phyloP scores from a whole-genome alignment of 2,329 filamentous ascomycete species.

The Neopestalotiopsis rosae region DNA sequence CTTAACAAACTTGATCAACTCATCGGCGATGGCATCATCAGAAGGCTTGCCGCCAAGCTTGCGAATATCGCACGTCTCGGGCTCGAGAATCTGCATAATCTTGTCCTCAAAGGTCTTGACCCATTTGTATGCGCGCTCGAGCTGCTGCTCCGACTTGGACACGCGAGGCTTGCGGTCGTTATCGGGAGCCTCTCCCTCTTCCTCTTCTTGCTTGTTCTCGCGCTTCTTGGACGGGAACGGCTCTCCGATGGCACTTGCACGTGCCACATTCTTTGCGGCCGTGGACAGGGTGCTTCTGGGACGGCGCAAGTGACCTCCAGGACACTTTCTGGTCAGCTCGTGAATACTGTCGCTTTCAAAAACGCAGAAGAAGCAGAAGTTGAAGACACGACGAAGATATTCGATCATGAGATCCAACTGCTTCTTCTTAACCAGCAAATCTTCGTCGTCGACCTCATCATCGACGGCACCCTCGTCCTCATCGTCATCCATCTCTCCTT shows the following conservation, averaged over 20 bases:
- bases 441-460: conserved; percentile 88
- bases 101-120: conserved; percentile 99
- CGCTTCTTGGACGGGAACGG: conserved; percentile 85
- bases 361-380: conserved; percentile 99
- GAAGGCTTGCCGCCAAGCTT: conserved; percentile 89
- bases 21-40: conserved; percentile 86
- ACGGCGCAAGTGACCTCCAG: conserved; percentile 93
- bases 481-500: conserved; percentile 75
- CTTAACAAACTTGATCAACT: conserved; percentile 86
- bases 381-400: conserved; percentile 94
- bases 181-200: conserved; percentile 68
- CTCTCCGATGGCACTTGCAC: conserved; percentile 81
- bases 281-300: conserved; percentile 85
- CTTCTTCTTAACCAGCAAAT: conserved; percentile 92
- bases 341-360: conserved; percentile 98
- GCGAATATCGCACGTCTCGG: conserved; percentile 82
- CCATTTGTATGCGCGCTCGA: conserved; percentile 97
- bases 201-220: conserved; percentile 65
- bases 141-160: conserved; percentile 85
- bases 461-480: conserved; percentile 80
- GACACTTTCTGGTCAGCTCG: conserved; percentile 93
- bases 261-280: conserved; percentile 82
- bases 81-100: conserved; percentile 88
- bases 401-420: conserved; percentile 94
- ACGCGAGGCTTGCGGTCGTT: conserved; percentile 75